These are phyloP conservation scores for Aphanomyces cochlioides DNA, from an alignment of 352 stramenopile genomes.

Conservation along the genomic window DNA sequence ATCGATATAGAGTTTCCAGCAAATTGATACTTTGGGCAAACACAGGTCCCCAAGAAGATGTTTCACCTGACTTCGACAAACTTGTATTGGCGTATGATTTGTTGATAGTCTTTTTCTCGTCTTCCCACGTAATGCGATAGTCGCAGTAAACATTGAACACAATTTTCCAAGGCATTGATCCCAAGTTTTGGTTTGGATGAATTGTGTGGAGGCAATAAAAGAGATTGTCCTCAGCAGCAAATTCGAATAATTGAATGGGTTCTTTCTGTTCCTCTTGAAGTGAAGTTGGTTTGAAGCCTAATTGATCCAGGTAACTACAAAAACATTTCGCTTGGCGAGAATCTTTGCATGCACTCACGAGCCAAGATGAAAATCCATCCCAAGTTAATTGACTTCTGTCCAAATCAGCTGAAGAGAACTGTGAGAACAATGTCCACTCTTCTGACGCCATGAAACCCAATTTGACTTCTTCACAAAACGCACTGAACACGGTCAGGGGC, in stretches of 20 bases:
- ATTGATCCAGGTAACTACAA: conserved; percentile 3
- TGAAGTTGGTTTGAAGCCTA: background rate
- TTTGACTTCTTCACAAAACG: conserved; percentile 33
- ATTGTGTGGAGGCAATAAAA: conserved; percentile 54
- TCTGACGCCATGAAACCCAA: conserved; percentile 54
- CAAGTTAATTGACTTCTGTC: conserved; percentile 22
- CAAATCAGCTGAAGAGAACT: conserved; percentile 22
- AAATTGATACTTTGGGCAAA: conserved; percentile 7
- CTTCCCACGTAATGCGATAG: conserved; percentile 57
- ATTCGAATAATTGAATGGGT: conserved; percentile 39
- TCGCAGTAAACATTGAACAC: conserved; percentile 72
- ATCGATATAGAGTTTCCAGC: background rate
- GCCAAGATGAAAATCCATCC: conserved; percentile 29
- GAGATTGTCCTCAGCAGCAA: conserved; percentile 68
- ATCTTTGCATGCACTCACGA: conserved; percentile 31
- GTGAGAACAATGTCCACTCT: conserved; percentile 48
- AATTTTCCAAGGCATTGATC: conserved; percentile 64
- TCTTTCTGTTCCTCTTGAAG: background rate
- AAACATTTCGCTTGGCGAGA: background rate
- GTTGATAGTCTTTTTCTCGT: background rate
- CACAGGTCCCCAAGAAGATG: background rate
- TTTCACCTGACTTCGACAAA: background rate
- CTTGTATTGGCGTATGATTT: background rate
- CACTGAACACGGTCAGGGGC: background rate
- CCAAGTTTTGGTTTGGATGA: conserved; percentile 15